Evolutionary conservation across 192 early-diverging fungal genomes (phyloP), one percentile per base, ranked within the genome.

Genomic region (Coemansia sp.): DNA sequence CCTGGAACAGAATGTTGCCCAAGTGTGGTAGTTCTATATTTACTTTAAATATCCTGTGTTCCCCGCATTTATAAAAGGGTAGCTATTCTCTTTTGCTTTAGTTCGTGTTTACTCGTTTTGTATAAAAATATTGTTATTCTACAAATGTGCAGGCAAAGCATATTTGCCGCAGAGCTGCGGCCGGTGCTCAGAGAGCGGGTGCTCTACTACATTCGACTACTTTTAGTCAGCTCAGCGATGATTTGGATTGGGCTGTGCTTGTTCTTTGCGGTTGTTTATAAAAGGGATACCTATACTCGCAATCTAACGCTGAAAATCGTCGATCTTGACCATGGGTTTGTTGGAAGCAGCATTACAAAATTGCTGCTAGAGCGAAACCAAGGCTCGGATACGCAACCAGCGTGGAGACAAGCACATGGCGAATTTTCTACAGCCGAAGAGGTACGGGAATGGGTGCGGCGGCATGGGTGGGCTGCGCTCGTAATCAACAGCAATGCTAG

Each of bases 381-480:
- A n/a, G 48, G 23, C 16, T 23, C 9, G 48, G 23, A 49, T 8
- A 31, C 42, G 9, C 56, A 35, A 43, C n/a, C 37, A n/a, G 45
- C 39, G 40, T 18, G 37, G 31, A 42, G 58, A 43, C 42, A 40
- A 39, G 31, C 21, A 33, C 25, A 43, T 18, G 42, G 63, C 35
- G 18, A 30, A 42, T 12, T 18, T 8, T 4, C 56, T n/a, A 23
- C 52, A 2, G 7, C 53, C 6, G 18, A n/a, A 10, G 64, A 43
- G 18, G 43, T 30, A 25, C 34, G 34, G 15, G 45, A 46, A 25
- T 75, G 73, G 73, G 55, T 68, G 7, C 39, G 67, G 4, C 43
- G 1, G 28, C 33, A 66, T 29, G 73, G 63, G 8, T 75, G 73
- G 73, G 73, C 62, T 1, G 73, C 67, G 2, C 20, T 75, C 1